Conservation (phyloP, 176 grass and related monocot species). For the Oryza punctata region DNA sequence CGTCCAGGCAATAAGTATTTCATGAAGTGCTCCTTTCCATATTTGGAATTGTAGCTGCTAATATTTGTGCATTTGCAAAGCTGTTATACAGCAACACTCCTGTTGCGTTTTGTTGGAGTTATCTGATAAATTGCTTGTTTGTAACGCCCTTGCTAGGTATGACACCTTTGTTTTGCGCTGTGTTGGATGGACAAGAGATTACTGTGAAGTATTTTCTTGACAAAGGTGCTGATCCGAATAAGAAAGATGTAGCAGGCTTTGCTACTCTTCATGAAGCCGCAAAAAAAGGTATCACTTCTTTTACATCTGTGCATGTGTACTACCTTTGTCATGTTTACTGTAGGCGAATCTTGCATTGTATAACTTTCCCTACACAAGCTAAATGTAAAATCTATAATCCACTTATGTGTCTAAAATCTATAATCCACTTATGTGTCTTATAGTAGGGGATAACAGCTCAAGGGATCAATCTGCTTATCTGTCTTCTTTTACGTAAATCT, state of each 20-base stretch:
- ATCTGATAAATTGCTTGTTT: no score
- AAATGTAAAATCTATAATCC: neutral
- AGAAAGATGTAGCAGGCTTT: no score
- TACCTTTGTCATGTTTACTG: neutral
- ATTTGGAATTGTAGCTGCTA: neutral
- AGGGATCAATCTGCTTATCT: neutral
- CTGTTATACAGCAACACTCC: neutral
- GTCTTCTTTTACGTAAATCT: neutral
- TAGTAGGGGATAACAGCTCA: neutral
- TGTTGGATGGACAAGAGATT: no score
- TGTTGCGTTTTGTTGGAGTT: neutral
- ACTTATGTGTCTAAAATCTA: no score
- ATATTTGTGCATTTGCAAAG: neutral
- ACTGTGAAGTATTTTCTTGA: no score
- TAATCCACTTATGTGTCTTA: neutral
- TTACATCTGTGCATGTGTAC: neutral
- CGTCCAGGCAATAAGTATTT: neutral
- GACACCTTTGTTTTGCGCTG: no score
- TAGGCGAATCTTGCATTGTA: neutral
- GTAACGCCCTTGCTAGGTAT: no score
- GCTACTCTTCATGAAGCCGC: no score
- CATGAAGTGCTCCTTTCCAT: neutral
- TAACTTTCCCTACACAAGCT: neutral
- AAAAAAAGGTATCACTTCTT: slow-evolving; percentile 20
- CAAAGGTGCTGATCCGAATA: no score